Conservation (phyloP, 2,329 filamentous ascomycete species). For the Fusarium haematococcum region DNA sequence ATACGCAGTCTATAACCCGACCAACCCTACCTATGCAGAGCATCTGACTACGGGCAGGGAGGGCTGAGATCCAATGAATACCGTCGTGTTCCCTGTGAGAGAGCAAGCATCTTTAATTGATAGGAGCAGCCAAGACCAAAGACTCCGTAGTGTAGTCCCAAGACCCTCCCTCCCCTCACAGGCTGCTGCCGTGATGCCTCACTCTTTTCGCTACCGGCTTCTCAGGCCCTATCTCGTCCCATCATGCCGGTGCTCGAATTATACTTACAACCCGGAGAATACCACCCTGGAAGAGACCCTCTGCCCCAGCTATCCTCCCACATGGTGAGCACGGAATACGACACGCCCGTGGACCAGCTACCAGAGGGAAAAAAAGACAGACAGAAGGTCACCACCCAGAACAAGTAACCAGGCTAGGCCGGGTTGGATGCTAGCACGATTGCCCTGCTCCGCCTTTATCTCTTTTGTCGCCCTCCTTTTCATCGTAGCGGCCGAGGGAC, state of each 20-base stretch:
- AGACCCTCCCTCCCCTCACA: neutral
- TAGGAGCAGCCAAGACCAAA: conserved; percentile 1
- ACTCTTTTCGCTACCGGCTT: conserved; percentile 22
- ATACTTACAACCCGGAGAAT: neutral
- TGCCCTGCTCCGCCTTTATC: conserved; percentile 38
- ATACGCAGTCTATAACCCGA: neutral
- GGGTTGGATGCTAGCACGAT: conserved; percentile 26
- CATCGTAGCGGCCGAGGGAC: conserved; percentile 32
- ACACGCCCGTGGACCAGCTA: neutral
- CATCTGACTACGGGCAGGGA: neutral
- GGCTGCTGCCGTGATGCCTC: conserved; percentile 13
- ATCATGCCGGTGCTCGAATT: neutral
- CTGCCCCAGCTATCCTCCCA: neutral
- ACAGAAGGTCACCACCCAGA: conserved; percentile 9
- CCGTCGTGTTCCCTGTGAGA: neutral
- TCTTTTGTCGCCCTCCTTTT: conserved; percentile 39
- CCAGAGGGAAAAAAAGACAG: conserved; percentile 3
- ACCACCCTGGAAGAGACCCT: neutral
- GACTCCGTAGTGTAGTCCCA: conserved; percentile 1
- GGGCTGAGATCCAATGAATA: neutral
- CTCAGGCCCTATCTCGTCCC: conserved; percentile 5
- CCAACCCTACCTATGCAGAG: neutral
- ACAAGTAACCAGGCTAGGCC: conserved; percentile 31
- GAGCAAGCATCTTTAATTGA: conserved; percentile 3
- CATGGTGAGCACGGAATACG: conserved; percentile 3